phyloP scores from a whole-genome alignment of 129 eudicot species.

The Oenanthe sinensis region DNA sequence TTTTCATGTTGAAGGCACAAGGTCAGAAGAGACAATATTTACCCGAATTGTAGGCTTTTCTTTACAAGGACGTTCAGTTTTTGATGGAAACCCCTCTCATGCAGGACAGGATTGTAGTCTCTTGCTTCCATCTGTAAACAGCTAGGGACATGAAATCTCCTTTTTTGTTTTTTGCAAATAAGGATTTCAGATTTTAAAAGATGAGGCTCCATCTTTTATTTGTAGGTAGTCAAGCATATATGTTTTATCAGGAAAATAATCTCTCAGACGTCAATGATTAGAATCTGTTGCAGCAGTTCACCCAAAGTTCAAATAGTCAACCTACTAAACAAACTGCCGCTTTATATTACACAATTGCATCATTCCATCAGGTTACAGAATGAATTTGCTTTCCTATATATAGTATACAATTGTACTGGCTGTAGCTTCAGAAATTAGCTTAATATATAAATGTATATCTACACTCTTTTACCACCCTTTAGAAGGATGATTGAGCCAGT shows the following conservation, averaged over 20 bases:
- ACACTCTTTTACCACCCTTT: neutral
- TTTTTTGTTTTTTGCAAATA: neutral
- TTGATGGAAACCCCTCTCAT: conserved; percentile 86
- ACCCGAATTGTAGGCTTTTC: conserved; percentile 89
- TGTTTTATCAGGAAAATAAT: neutral
- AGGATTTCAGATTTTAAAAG: neutral
- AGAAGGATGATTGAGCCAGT: neutral
- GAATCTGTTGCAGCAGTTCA: neutral
- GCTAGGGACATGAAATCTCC: conserved; percentile 13
- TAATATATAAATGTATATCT: neutral
- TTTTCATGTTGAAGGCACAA: neutral
- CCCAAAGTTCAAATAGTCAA: neutral
- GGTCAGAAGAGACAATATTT: conserved; percentile 22
- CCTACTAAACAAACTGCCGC: neutral
- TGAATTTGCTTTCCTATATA: neutral
- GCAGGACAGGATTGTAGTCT: conserved; percentile 74
- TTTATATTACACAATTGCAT: neutral
- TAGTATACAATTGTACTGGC: neutral
- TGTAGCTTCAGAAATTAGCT: neutral
- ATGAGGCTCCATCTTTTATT: neutral
- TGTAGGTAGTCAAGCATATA: neutral
- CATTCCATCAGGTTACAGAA: neutral
- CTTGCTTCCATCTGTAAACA: conserved; percentile 63
- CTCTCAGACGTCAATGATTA: neutral
- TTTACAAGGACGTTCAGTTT: conserved; percentile 67